Conservation (phyloP, 2,329 filamentous ascomycete species). For the Venturia nashicola region DNA sequence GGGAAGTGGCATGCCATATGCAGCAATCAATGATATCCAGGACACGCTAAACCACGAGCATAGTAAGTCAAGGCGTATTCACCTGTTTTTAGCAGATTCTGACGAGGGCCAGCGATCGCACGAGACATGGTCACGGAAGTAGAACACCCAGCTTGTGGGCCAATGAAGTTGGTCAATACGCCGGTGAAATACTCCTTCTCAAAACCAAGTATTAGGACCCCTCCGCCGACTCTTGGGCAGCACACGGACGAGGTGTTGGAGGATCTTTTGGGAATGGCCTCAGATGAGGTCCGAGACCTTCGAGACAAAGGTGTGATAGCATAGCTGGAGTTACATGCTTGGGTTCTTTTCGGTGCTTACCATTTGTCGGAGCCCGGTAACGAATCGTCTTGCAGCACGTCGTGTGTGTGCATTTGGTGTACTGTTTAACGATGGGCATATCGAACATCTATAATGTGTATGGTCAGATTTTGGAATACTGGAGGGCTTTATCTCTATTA, state of each 20-base stretch:
- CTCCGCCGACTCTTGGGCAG: slow-evolving; percentile 76
- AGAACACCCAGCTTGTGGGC: slow-evolving; percentile 70
- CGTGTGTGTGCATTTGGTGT: too few species aligned
- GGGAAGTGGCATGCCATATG: slow-evolving; percentile 86
- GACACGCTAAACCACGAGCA: slow-evolving; percentile 74
- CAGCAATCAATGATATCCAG: slow-evolving; percentile 88
- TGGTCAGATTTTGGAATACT: too few species aligned
- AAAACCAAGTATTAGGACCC: slow-evolving; percentile 59
- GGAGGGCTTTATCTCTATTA: too few species aligned
- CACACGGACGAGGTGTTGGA: slow-evolving; percentile 69
- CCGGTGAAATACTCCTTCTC: slow-evolving; percentile 89
- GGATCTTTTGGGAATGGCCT: slow-evolving; percentile 48
- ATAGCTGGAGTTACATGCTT: background rate
- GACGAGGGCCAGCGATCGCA: slow-evolving; percentile 42
- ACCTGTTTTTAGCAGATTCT: background rate
- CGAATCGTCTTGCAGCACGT: too few species aligned
- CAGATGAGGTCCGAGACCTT: slow-evolving; percentile 47
- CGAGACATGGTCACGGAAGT: slow-evolving; percentile 84
- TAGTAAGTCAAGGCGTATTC: slow-evolving; percentile 32
- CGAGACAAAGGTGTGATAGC: slow-evolving; percentile 51
- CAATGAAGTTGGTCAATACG: slow-evolving; percentile 82
- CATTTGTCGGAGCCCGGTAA: background rate
- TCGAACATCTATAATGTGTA: too few species aligned
- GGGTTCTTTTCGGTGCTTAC: background rate
- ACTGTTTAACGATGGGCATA: too few species aligned